These are phyloP conservation scores for Epichloe typhina DNA, from an alignment of 2,329 filamentous ascomycete species.

Conservation along the genomic window DNA sequence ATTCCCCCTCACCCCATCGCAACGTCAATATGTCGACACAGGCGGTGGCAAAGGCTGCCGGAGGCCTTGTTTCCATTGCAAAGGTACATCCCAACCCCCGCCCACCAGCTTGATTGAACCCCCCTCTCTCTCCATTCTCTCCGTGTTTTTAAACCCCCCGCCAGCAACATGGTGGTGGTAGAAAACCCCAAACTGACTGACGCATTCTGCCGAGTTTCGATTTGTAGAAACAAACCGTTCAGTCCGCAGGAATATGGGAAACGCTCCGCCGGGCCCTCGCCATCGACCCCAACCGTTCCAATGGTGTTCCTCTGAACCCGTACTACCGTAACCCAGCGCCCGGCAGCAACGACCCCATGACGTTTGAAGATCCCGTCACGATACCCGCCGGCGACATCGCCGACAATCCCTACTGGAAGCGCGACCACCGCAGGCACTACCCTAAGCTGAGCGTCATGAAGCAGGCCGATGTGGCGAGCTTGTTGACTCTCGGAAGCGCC, in stretches of 20 bases:
- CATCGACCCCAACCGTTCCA: constrained; percentile 78
- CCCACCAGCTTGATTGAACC: neutral
- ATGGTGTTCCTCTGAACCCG: constrained; percentile 83
- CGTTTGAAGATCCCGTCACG: constrained; percentile 37
- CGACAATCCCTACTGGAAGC: constrained; percentile 59
- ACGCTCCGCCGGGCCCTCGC: constrained; percentile 63
- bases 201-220: too few relatives aligned
- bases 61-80: constrained; percentile 40
- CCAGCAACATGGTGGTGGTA: too few relatives aligned
- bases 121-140: neutral
- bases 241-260: constrained; percentile 83
- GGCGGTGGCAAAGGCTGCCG: constrained; percentile 41
- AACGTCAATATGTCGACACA: constrained; percentile 46
- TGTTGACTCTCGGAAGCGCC: constrained; percentile 75
- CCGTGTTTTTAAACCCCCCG: too few relatives aligned
- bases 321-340: constrained; percentile 74
- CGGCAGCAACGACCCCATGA: constrained; percentile 26
- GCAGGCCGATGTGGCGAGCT: constrained; percentile 73
- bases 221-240: constrained; percentile 83
- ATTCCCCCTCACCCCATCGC: constrained; percentile 1
- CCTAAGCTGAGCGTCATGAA: constrained; percentile 65
- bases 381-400: constrained; percentile 37
- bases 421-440: constrained; percentile 73
- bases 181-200: too few relatives aligned
- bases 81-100: constrained; percentile 33